Evolutionary conservation across 2,329 filamentous ascomycete species (phyloP).

Genomic region (Blumeriella jaapii): DNA sequence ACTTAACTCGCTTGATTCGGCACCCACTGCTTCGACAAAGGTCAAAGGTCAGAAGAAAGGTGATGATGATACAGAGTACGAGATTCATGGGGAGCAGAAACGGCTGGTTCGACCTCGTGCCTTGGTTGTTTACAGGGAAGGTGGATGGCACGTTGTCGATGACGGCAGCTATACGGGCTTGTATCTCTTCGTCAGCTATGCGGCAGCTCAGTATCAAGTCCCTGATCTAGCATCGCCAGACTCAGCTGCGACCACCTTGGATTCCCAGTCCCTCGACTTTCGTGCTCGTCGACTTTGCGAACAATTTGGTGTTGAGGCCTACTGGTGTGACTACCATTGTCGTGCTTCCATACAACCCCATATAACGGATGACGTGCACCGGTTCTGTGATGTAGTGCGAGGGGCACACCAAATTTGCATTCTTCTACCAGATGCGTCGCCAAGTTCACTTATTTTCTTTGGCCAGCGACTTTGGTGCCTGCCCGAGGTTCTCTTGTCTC

Average conservation of each 20-base stretch:
- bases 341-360: conserved; percentile 1
- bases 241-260: no score
- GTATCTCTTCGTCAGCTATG: conserved; percentile 10
- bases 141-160: conserved; percentile 5
- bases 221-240: no score
- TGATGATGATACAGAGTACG: not conserved
- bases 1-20: conserved; percentile 20
- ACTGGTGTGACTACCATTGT: conserved; percentile 12
- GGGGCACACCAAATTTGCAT: conserved; percentile 7
- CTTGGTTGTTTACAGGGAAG: not conserved
- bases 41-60: no score
- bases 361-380: conserved; percentile 12
- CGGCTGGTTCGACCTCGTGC: not conserved
- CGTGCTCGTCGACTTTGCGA: conserved; percentile 3
- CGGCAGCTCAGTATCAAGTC: conserved; percentile 9
- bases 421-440: conserved; percentile 1
- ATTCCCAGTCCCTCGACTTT: conserved; percentile 1
- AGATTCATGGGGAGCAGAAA: not conserved
- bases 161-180: conserved; percentile 1
- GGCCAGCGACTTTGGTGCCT: conserved; percentile 11
- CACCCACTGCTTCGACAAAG: no score
- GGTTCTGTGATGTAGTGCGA: conserved; percentile 16
- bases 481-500: conserved; percentile 8
- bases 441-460: conserved; percentile 5
- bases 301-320: conserved; percentile 3